Evolutionary conservation across 495 filamentous ascomycete genomes (phyloP), one percentile per base, ranked within the genome.

Genomic region (Corynascus novoguineensis): DNA sequence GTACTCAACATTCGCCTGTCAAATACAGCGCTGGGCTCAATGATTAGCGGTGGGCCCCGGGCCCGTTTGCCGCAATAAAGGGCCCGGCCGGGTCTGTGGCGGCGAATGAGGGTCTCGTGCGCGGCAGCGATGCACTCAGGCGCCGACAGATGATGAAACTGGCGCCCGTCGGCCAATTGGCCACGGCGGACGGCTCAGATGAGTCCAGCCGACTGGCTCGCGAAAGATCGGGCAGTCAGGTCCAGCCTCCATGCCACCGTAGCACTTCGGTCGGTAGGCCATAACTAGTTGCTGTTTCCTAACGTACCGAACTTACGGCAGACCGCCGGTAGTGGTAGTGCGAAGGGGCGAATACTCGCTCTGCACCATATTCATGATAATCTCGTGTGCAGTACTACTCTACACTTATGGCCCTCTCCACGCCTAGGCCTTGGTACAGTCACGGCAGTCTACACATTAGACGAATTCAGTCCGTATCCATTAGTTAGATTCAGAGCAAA

Each of bases 211-310:
- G 60, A 61, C 58, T 64, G 64, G 61, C 62, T 62, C 63, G 55
- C 44, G 41, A 57, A 29, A 62, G 40, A 24, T 44, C 51, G n/a
- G 55, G 52, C 62, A 49, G 44, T 25, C 47, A n/a, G 47, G 47
- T 32, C 55, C 65, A 69, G 67, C 65, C 65, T 61, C n/a, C n/a
- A n/a, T n/a, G n/a, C n/a, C n/a, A n/a, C n/a, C n/a, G n/a, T n/a
- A n/a, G n/a, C n/a, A 22, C 11, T 19, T 37, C 48, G 40, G 63
- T 44, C 50, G 29, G 45, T 24, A 34, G 52, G 62, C 34, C 61
- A 56, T 59, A 60, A 68, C 64, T 64, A 64, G 63, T 59, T 66
- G 65, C n/a, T 42, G 50, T n/a, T n/a, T n/a, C n/a, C n/a, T n/a
- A n/a, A n/a, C n/a, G n/a, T n/a, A 17, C 44, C 44, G 44, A 27